Conservation (phyloP, 495 filamentous ascomycete species). For the Sordaria brevicollis region DNA sequence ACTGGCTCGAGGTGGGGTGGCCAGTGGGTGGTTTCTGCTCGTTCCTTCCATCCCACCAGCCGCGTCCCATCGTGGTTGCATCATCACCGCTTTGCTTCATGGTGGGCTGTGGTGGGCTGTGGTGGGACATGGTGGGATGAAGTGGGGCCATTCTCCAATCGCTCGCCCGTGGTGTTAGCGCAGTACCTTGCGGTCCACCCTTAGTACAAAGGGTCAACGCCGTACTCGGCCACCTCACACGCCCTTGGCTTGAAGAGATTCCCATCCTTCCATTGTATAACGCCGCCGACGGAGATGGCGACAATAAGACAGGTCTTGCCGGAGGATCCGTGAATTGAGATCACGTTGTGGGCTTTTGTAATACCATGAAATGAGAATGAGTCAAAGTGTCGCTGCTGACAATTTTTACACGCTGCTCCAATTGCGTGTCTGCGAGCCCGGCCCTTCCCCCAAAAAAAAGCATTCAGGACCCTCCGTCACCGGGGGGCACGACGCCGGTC, state of each 20-base stretch:
- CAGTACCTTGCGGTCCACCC: neutral
- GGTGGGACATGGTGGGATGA: neutral
- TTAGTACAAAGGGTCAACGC: neutral
- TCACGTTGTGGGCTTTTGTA: neutral
- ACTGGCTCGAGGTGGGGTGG: slow-evolving; percentile 17
- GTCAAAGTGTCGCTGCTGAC: neutral
- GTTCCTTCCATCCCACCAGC: neutral
- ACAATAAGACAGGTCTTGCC: neutral
- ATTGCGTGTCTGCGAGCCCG: neutral
- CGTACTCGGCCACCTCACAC: neutral
- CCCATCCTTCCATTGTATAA: neutral
- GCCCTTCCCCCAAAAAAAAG: neutral
- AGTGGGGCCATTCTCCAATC: neutral
- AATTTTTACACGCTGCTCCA: neutral
- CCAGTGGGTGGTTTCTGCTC: slow-evolving; percentile 1
- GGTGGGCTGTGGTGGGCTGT: neutral
- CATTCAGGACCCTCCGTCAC: neutral
- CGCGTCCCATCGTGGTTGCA: slow-evolving; percentile 12
- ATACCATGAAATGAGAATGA: neutral
- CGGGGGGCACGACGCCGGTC: neutral
- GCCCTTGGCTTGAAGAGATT: neutral
- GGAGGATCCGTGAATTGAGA: neutral
- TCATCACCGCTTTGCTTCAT: slow-evolving; percentile 3
- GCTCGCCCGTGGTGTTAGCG: neutral
- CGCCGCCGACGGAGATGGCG: neutral